Base-by-base conservation (phyloP, 1,284 basidiomycete species). In the Ustilago tritici region DNA sequence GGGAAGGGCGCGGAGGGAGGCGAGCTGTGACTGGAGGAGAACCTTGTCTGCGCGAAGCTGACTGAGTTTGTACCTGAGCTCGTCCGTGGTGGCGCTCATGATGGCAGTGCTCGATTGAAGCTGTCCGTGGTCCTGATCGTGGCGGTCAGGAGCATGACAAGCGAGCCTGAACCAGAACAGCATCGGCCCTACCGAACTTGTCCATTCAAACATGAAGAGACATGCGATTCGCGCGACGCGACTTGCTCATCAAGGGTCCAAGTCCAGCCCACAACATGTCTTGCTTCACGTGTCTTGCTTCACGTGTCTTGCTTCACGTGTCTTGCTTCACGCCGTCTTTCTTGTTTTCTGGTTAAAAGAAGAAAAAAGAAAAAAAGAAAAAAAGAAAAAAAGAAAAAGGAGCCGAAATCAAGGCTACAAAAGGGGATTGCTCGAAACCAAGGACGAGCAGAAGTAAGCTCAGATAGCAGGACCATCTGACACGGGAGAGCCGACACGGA, bases 1-100 rank as follows among this genome's bases (percentile, higher is more conserved):
- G 10, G 69, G 73, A 3, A 76, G 53, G 8, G 62, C 31, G 6
- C 64, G 64, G 3, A 79, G 60, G 19, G 67, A 70, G n/a, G 49
- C 38, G 35, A 79, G 74, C 59, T 79, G 70, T 5, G 68, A 62
- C 8, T 65, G 56, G 23, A 76, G 64, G 31, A 71, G 70, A 15
- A 59, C 59, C 8, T 70, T 62, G 56, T 79, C 70, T 19, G 70
- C 73, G 41, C 74, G 65, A 31, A 77, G 70, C 41, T 70, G 70
- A 41, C n/a, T 53, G 47, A 67, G 65, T 35, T 59, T 63, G 38
- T 53, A 46, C 7, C 57, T 36, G 23, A 73, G 65, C 40, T 73
- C 65, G 41, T 73, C 70, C 40, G 61, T 63, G 2, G 70, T 60
- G 15, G 64, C 49, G 49, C 49, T 61, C 28, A 57, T 34, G 52